A percentile compares a stretch with the other conserved stretches of the same genome.
phyloP scores from a whole-genome alignment of 1,139 yeast species.

The Candida tropicalis region DNA sequence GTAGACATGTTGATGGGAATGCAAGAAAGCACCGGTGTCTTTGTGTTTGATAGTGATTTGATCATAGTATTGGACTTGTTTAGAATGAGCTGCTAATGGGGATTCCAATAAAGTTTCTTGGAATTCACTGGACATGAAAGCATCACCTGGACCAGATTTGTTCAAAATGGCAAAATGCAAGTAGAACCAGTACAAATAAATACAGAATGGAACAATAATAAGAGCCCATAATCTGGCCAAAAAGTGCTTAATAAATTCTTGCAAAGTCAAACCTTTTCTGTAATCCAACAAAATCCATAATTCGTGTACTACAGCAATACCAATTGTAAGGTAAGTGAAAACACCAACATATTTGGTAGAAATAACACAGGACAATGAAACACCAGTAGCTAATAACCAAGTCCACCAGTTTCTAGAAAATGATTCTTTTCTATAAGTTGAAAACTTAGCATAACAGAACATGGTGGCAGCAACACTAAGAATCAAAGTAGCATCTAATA shows the following conservation, averaged over 20 bases:
- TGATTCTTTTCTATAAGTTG: slow-evolving; percentile 68
- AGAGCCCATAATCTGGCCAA: slow-evolving; percentile 73
- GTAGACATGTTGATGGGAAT: slow-evolving; percentile 73
- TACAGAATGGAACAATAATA: slow-evolving; percentile 75
- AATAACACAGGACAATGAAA: slow-evolving; percentile 84
- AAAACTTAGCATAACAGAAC: slow-evolving; percentile 76
- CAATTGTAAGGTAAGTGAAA: slow-evolving; percentile 84
- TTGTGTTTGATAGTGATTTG: slow-evolving; percentile 74
- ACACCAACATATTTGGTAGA: slow-evolving; percentile 96
- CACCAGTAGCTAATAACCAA: slow-evolving; percentile 85
- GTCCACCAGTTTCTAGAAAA: slow-evolving; percentile 78
- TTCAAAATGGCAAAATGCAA: slow-evolving; percentile 80
- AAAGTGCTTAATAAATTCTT: slow-evolving; percentile 67
- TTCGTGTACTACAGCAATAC: slow-evolving; percentile 82
- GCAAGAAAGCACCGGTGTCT: slow-evolving; percentile 73
- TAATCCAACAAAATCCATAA: slow-evolving; percentile 84
- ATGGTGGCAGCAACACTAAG: slow-evolving; percentile 80
- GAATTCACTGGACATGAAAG: slow-evolving; percentile 89
- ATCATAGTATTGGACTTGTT: slow-evolving; percentile 75
- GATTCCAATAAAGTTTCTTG: slow-evolving; percentile 91
- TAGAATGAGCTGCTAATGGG: slow-evolving; percentile 70
- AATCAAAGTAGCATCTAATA: slow-evolving; percentile 87
- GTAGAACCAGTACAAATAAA: slow-evolving; percentile 92
- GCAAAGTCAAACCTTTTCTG: slow-evolving; percentile 65
- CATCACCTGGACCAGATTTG: slow-evolving; percentile 94